Percentiles rank a stretch among this genome's conserved stretches.
Evolutionary conservation across 768 basidiomycete species (phyloP).

Genomic region (Obba rivulosa): DNA sequence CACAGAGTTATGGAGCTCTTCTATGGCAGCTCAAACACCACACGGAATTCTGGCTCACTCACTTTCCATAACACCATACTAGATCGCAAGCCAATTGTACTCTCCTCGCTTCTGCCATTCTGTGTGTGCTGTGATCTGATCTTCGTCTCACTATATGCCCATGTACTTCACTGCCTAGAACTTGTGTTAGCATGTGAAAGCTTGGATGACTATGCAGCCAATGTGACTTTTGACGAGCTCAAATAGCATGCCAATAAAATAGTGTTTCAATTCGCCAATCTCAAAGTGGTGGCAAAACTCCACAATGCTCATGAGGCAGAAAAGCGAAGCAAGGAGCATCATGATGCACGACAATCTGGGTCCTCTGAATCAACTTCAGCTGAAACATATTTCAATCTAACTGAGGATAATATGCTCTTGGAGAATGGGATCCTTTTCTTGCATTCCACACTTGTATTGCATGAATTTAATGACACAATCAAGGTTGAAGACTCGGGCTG

Average conservation of each 20-base stretch:
- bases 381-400: background rate
- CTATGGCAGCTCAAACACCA: slow-evolving; percentile 24
- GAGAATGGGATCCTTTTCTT: slow-evolving; percentile 24
- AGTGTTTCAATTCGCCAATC: slow-evolving; percentile 16
- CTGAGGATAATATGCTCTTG: slow-evolving; percentile 11
- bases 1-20: slow-evolving; percentile 26
- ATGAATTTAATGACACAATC: slow-evolving; percentile 24
- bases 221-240: slow-evolving; percentile 18
- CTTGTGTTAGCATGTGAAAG: slow-evolving; percentile 11
- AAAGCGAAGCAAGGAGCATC: background rate
- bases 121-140: slow-evolving; percentile 25
- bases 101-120: slow-evolving; percentile 23
- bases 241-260: slow-evolving; percentile 16
- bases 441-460: slow-evolving; percentile 21
- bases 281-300: slow-evolving; percentile 14
- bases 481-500: slow-evolving; percentile 27
- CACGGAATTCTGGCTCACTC: slow-evolving; percentile 23
- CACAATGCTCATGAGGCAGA: slow-evolving; percentile 1
- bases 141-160: slow-evolving; percentile 24
- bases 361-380: background rate
- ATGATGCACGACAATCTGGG: background rate
- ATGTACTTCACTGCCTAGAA: slow-evolving; percentile 22
- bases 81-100: slow-evolving; percentile 21
- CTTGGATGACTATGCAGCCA: slow-evolving; percentile 16
- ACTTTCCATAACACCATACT: slow-evolving; percentile 30